phyloP scores from a whole-genome alignment of 768 basidiomycete species.

The Amanita brunnescens region DNA sequence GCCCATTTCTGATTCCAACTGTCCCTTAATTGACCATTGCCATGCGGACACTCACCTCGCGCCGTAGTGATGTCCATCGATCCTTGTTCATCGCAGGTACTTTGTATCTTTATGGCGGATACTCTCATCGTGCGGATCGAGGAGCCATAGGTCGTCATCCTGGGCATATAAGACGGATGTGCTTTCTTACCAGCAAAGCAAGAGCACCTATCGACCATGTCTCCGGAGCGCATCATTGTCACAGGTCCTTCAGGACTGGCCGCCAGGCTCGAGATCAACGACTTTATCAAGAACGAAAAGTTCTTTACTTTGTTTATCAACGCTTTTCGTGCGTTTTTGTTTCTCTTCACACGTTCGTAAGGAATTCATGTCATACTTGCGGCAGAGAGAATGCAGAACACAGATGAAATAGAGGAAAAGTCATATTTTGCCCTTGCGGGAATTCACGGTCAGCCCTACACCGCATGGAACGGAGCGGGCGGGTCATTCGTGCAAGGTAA shows the following conservation, averaged over 20 bases:
- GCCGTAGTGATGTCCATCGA: no score
- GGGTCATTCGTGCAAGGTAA: constrained; percentile 14
- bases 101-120: no score
- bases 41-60: no score
- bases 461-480: constrained; percentile 34
- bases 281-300: constrained; percentile 2
- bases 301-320: constrained; percentile 4
- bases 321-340: neutral
- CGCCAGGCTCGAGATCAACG: constrained; percentile 2
- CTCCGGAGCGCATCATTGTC: neutral
- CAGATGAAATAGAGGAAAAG: constrained; percentile 10
- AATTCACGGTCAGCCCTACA: constrained; percentile 44
- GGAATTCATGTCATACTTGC: neutral
- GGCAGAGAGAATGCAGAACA: constrained; percentile 1
- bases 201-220: neutral
- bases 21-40: no score
- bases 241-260: neutral
- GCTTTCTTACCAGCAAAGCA: neutral
- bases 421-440: constrained; percentile 40
- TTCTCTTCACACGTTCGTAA: neutral
- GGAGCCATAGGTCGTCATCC: no score
- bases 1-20: no score
- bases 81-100: no score
- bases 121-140: no score
- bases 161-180: no score